Evolutionary conservation across 2,329 filamentous ascomycete genomes (phyloP).

Genomic region (Incumbomyces lentus): DNA sequence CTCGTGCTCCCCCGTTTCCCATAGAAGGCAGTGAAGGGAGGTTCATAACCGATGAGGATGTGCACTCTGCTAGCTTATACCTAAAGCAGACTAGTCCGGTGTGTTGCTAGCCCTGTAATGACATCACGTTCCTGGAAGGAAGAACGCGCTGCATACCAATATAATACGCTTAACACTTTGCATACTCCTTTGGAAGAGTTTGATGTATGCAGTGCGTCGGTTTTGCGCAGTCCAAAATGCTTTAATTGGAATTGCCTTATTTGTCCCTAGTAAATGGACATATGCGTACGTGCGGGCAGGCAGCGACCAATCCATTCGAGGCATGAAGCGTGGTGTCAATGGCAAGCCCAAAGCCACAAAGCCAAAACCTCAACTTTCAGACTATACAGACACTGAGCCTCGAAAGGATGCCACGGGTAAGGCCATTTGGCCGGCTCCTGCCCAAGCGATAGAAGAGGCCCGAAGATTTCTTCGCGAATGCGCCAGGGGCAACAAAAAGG

Average conservation of each 20-base stretch:
- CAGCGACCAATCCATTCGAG: slow-evolving; percentile 2
- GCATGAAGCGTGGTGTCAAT: slow-evolving; percentile 17
- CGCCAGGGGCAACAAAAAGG: slow-evolving; percentile 40
- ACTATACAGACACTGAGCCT: slow-evolving; percentile 23
- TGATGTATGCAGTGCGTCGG: neutral
- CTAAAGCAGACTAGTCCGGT: too few relatives aligned
- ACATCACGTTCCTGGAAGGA: neutral
- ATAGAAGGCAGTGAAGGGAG: too few relatives aligned
- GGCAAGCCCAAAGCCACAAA: slow-evolving; percentile 9
- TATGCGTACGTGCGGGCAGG: neutral
- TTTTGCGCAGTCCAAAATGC: neutral
- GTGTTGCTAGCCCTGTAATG: neutral
- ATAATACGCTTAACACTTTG: neutral
- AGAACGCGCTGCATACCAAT: neutral
- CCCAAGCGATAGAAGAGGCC: slow-evolving; percentile 44
- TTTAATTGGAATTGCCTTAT: neutral
- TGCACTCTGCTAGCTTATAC: too few relatives aligned
- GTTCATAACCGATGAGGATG: too few relatives aligned
- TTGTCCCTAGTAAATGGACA: too few relatives aligned
- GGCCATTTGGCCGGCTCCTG: slow-evolving; percentile 53
- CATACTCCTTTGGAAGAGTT: neutral
- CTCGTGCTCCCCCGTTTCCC: too few relatives aligned
- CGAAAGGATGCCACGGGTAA: slow-evolving; percentile 35
- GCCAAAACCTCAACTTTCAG: slow-evolving; percentile 18
- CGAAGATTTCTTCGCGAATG: slow-evolving; percentile 49